Evolutionary conservation across 2,329 filamentous ascomycete species (phyloP).

Genomic region (Colletotrichum limetticola): DNA sequence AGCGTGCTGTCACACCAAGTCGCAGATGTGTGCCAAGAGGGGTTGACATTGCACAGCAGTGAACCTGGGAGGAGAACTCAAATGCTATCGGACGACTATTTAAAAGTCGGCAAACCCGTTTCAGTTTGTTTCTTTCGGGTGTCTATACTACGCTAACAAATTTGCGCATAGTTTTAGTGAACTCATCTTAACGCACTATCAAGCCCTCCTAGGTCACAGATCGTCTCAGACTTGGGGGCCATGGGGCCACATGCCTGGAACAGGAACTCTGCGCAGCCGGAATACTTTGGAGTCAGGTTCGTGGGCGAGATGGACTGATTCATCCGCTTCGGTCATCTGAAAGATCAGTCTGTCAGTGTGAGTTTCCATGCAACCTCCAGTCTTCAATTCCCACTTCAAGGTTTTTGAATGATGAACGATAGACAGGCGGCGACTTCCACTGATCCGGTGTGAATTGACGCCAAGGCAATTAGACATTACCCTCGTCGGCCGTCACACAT

Average conservation of each 20-base stretch:
- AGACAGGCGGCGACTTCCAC: background rate
- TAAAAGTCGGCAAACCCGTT: conserved; percentile 19
- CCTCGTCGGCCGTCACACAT: background rate
- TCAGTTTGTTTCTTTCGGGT: conserved; percentile 3
- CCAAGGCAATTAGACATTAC: background rate
- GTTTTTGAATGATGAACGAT: background rate
- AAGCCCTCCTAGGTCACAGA: background rate
- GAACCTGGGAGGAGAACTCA: conserved; percentile 6
- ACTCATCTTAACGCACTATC: background rate
- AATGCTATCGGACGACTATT: conserved; percentile 25
- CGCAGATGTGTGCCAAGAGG: conserved; percentile 29
- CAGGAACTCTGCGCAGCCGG: conserved; percentile 30
- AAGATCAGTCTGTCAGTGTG: conserved; percentile 1
- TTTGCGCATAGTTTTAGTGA: rapidly evolving
- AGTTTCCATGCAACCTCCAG: background rate
- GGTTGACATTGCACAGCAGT: conserved; percentile 13
- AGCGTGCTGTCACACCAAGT: conserved; percentile 29
- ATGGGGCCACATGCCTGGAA: conserved; percentile 22
- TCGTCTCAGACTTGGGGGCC: conserved; percentile 15
- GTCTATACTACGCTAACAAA: background rate
- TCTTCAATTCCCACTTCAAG: background rate
- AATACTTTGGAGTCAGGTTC: conserved; percentile 19
- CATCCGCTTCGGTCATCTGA: conserved; percentile 18
- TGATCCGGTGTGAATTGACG: background rate
- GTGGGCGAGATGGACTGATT: background rate